phyloP scores from a whole-genome alignment of 2,329 filamentous ascomycete genomes.

The Penicillium sp. region DNA sequence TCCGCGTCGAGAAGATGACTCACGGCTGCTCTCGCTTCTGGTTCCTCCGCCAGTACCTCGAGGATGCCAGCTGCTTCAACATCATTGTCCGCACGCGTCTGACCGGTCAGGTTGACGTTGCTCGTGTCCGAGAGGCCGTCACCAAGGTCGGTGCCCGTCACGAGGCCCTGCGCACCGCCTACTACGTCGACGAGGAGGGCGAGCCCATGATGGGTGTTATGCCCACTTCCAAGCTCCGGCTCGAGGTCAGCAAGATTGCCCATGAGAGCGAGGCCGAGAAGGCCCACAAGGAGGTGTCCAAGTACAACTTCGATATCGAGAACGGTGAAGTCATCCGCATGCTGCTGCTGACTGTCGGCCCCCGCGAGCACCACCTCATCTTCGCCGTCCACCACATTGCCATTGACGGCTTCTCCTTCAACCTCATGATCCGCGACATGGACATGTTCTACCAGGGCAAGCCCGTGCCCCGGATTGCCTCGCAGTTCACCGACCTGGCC shows the following conservation, averaged over 20 bases:
- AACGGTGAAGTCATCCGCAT: not conserved
- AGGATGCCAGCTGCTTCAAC: not conserved
- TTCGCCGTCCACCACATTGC: not conserved
- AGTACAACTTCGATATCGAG: not conserved
- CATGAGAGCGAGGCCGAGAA: not conserved
- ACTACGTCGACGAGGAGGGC: not conserved
- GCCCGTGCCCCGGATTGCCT: not conserved
- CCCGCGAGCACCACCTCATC: not conserved
- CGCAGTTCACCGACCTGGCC: not conserved
- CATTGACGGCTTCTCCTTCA: not conserved
- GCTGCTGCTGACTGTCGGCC: not conserved
- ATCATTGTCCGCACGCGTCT: not conserved
- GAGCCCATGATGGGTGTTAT: not conserved
- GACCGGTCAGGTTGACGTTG: not conserved
- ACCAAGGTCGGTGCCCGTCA: not conserved
- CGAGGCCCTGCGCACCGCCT: not conserved
- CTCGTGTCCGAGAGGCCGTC: not conserved
- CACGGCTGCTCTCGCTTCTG: not conserved
- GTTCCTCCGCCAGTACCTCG: not conserved
- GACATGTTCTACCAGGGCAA: not conserved
- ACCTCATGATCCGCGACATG: not conserved
- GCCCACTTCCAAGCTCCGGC: not conserved
- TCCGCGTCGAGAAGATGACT: not conserved
- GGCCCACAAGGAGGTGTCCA: not conserved
- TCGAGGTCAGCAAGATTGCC: not conserved